These are phyloP conservation scores for Posidonia australis DNA, from an alignment of 106 monocot species.

Conservation along the genomic window DNA sequence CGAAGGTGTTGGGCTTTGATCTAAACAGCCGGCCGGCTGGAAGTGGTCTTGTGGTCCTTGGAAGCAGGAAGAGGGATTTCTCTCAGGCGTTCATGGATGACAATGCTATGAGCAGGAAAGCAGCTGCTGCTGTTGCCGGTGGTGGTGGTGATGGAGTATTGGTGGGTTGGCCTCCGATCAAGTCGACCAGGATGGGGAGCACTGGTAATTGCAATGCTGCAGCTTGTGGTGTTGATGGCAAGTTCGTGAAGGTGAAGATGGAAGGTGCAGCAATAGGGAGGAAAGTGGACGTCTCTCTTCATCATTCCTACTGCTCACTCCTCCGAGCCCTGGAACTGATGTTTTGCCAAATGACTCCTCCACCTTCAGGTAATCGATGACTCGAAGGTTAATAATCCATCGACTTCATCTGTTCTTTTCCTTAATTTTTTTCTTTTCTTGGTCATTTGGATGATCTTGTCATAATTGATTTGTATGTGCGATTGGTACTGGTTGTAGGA, in stretches of 20 bases:
- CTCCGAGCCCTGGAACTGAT: slow-evolving; percentile 20
- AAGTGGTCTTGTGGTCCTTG: neutral
- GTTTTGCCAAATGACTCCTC: slow-evolving; percentile 15
- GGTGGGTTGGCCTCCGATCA: slow-evolving; percentile 2
- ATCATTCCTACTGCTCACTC: slow-evolving; percentile 34
- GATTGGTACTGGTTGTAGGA: neutral
- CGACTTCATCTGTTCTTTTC: neutral
- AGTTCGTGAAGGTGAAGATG: slow-evolving; percentile 55
- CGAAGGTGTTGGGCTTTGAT: neutral
- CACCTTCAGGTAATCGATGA: neutral
- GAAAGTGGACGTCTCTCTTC: slow-evolving; percentile 51
- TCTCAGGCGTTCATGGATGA: slow-evolving; percentile 14
- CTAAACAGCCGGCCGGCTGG: neutral
- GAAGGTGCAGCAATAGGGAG: slow-evolving; percentile 46
- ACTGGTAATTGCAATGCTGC: too few species aligned
- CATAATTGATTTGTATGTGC: neutral
- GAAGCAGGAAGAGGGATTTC: slow-evolving; percentile 23
- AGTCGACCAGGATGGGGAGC: neutral
- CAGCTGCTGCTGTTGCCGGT: too few species aligned
- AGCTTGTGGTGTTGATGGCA: neutral
- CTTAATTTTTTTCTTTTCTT: neutral
- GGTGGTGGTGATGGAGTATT: neutral
- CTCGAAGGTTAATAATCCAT: too few species aligned
- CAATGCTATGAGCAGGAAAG: too few species aligned
- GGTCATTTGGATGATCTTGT: too few species aligned